phyloP scores from a whole-genome alignment of 2,329 filamentous ascomycete species.

The Dothiorella sarmentorum region DNA sequence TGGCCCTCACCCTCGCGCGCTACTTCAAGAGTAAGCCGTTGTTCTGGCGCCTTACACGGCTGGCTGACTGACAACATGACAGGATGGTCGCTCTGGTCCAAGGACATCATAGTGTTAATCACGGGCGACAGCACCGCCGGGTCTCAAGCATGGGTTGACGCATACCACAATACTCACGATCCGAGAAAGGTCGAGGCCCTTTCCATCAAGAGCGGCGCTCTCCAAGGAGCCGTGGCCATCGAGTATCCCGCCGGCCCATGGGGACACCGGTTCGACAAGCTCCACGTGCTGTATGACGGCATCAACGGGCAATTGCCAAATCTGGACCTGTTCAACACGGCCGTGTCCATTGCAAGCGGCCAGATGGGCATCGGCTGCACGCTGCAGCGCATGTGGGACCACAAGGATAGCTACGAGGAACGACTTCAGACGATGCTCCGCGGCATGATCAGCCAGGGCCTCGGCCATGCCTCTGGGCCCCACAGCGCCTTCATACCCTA shows the following conservation, averaged over 20 bases:
- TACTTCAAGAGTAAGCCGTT: conserved; percentile 78
- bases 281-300: conserved; percentile 93
- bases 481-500: conserved; percentile 98
- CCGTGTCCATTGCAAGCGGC: conserved; percentile 78
- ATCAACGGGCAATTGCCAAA: conserved; percentile 95
- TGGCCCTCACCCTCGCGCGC: conserved; percentile 80
- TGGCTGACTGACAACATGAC: not conserved
- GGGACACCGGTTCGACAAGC: conserved; percentile 76
- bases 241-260: conserved; percentile 73
- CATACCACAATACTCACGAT: conserved; percentile 88
- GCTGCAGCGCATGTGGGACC: conserved; percentile 80
- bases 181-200: conserved; percentile 67
- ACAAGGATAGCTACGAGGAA: conserved; percentile 73
- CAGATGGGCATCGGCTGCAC: conserved; percentile 87
- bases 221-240: conserved; percentile 90
- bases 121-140: conserved; percentile 85
- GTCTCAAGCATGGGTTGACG: conserved; percentile 94
- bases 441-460: conserved; percentile 87
- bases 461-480: conserved; percentile 83
- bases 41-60: not conserved
- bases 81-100: conserved; percentile 97
- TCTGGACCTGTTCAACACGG: conserved; percentile 91
- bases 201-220: conserved; percentile 84
- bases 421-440: conserved; percentile 84
- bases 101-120: conserved; percentile 92